Percentiles rank a stretch among this genome's conserved stretches.
phyloP scores from a whole-genome alignment of 2,329 filamentous ascomycete genomes.

The Xylariomycetidae sp. region DNA sequence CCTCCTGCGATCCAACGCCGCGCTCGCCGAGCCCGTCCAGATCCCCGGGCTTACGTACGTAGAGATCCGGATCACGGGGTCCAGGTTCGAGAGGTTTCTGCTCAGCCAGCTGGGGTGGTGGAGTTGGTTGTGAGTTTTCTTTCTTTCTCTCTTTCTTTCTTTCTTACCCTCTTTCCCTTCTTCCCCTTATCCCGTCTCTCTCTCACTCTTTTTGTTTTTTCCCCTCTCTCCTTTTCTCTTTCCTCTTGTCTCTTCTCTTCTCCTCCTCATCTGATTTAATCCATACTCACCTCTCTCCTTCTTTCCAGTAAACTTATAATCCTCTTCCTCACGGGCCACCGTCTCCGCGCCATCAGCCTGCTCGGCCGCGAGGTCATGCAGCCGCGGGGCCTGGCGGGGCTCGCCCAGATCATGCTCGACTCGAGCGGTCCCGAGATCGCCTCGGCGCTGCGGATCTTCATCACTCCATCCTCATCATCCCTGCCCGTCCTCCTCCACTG shows the following conservation, averaged over 20 bases:
- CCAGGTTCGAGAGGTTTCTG: constrained; percentile 63
- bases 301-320: constrained; percentile 50
- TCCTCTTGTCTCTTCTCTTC: no score
- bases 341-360: constrained; percentile 64
- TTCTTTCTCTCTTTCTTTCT: no score
- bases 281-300: no score
- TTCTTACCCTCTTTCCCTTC: not conserved
- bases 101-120: constrained; percentile 64
- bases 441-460: constrained; percentile 26
- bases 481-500: constrained; percentile 74
- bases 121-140: constrained; percentile 50
- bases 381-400: constrained; percentile 64
- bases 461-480: constrained; percentile 20
- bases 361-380: constrained; percentile 68
- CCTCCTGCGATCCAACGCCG: constrained; percentile 43
- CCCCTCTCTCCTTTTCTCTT: no score
- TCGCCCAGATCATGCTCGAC: constrained; percentile 66
- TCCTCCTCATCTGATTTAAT: no score
- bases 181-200: not conserved
- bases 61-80: constrained; percentile 70
- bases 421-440: constrained; percentile 60
- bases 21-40: constrained; percentile 50
- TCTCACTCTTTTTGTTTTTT: no score
- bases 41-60: constrained; percentile 61
- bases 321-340: constrained; percentile 57